Percentiles rank a stretch among this genome's conserved stretches.
Evolutionary conservation across 257 asterid species (phyloP).

Genomic region (Nicotiana undulata): DNA sequence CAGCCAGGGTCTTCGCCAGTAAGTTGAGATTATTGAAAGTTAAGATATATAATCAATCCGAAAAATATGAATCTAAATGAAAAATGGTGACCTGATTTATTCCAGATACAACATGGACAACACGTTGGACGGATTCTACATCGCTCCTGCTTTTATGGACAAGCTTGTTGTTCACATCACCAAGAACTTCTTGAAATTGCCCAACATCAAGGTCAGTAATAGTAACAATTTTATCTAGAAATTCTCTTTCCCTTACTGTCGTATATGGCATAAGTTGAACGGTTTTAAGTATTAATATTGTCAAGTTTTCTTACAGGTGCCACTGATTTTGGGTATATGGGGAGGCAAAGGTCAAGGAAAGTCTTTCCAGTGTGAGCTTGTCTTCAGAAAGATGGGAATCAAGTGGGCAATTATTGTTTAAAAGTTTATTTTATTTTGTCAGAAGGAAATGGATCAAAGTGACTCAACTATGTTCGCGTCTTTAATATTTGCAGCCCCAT

Average conservation of each 20-base stretch:
- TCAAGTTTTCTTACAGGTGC: slow-evolving; percentile 31
- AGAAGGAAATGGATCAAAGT: neutral
- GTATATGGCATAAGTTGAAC: neutral
- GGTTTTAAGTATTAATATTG: neutral
- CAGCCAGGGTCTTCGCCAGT: slow-evolving; percentile 61
- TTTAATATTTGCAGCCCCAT: slow-evolving; percentile 47
- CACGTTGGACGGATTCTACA: slow-evolving; percentile 58
- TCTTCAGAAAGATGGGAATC: slow-evolving; percentile 76
- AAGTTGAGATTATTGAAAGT: neutral
- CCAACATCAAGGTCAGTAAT: slow-evolving; percentile 61
- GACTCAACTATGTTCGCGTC: neutral
- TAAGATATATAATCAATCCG: neutral
- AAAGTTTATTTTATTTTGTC: neutral
- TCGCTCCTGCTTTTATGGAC: slow-evolving; percentile 94
- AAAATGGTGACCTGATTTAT: neutral
- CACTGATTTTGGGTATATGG: slow-evolving; percentile 84
- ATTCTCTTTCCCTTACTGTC: neutral
- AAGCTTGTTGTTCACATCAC: slow-evolving; percentile 63
- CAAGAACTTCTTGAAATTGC: slow-evolving; percentile 73
- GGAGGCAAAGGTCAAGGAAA: slow-evolving; percentile 97
- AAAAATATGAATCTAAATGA: neutral
- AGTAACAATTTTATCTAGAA: neutral
- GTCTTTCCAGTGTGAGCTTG: slow-evolving; percentile 92
- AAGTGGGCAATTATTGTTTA: slow-evolving; percentile 38
- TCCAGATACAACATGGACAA: slow-evolving; percentile 46